phyloP scores from a whole-genome alignment of 176 grass and related monocot species.

The Carex parvula region DNA sequence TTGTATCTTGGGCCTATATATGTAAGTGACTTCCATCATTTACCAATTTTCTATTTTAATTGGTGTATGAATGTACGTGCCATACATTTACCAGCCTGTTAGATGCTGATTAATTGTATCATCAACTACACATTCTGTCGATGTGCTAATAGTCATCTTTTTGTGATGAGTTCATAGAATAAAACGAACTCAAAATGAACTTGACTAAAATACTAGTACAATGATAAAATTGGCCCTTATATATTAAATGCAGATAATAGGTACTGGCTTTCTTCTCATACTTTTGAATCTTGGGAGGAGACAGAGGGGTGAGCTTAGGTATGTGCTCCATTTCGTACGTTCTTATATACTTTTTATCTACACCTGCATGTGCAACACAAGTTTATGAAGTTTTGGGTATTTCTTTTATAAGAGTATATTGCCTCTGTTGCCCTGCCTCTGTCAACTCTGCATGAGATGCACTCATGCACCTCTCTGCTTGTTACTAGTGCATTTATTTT shows the following conservation, averaged over 20 bases:
- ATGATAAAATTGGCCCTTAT: constrained; percentile 4
- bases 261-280: constrained; percentile 80
- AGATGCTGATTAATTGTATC: neutral
- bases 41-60: neutral
- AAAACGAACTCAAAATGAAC: neutral
- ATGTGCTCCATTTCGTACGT: neutral
- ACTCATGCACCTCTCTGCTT: neutral
- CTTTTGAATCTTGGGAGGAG: constrained; percentile 82
- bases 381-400: neutral
- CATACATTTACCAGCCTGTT: neutral
- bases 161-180: neutral
- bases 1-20: constrained; percentile 72
- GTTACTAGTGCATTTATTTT: neutral
- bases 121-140: neutral
- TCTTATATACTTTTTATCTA: neutral
- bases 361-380: neutral
- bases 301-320: constrained; percentile 89
- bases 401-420: constrained; percentile 18
- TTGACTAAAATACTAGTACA: constrained; percentile 24
- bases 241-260: constrained; percentile 59
- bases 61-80: neutral
- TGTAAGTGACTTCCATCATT: constrained; percentile 47
- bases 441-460: neutral
- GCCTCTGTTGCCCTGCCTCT: neutral
- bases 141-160: neutral